These are phyloP conservation scores for Phycomyces blakesleeanus DNA, from an alignment of 192 early-diverging fungal genomes.

Conservation along the genomic window DNA sequence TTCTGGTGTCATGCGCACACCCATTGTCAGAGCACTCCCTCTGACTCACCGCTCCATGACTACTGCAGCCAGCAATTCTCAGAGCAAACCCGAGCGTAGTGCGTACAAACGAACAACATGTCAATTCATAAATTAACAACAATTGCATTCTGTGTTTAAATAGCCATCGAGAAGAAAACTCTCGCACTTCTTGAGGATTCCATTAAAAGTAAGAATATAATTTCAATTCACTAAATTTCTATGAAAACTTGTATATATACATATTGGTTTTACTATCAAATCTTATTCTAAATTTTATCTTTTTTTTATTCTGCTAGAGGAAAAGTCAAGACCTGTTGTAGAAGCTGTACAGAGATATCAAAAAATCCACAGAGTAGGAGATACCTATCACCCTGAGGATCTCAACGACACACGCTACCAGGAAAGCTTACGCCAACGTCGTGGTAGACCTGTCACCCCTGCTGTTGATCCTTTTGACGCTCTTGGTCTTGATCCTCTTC, in stretches of 20 bases:
- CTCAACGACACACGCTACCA: conserved; percentile 30
- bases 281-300: background rate
- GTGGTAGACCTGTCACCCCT: conserved; percentile 7
- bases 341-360: conserved; percentile 25
- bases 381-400: conserved; percentile 33
- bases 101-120: too few relatives aligned
- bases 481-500: conserved; percentile 39
- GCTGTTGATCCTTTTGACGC: conserved; percentile 38
- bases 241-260: too few relatives aligned
- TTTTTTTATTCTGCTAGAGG: conserved; percentile 5
- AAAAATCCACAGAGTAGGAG: conserved; percentile 21
- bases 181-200: conserved; percentile 12
- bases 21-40: background rate
- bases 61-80: background rate
- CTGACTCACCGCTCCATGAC: background rate
- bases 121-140: background rate
- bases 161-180: conserved; percentile 17
- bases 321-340: conserved; percentile 4
- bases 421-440: conserved; percentile 24
- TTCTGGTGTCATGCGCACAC: conserved; percentile 11
- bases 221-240: too few relatives aligned
- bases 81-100: background rate
- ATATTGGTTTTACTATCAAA: too few relatives aligned
- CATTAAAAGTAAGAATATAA: conserved; percentile 15
- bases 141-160: background rate